phyloP scores from a whole-genome alignment of 257 asterid species.

The Plantago ovata region DNA sequence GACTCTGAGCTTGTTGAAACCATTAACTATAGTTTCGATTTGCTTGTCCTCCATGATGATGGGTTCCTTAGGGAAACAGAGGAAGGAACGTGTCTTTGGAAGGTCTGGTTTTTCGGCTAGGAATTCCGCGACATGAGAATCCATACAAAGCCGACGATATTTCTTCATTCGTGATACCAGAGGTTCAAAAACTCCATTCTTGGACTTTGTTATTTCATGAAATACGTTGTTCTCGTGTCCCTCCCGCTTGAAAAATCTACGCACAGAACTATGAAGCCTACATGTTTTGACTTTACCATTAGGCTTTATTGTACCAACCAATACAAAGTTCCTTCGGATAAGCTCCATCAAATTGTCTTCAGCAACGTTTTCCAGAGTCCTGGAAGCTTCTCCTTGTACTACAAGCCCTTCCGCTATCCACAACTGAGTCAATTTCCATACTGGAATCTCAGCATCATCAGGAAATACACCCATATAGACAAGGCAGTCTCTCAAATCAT shows the following conservation, averaged over 20 bases:
- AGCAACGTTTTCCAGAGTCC: no score
- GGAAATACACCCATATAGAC: conserved; percentile 31
- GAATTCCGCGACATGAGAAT: conserved; percentile 22
- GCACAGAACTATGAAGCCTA: conserved; percentile 25
- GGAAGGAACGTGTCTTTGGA: conserved; percentile 28
- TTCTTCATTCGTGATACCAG: conserved; percentile 6
- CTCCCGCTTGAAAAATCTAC: conserved; percentile 27
- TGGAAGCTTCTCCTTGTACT: no score
- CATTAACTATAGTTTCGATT: conserved; percentile 13
- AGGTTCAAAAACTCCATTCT: conserved; percentile 6
- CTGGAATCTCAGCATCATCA: conserved; percentile 12
- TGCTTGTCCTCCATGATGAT: conserved; percentile 6
- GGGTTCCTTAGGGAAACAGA: conserved; percentile 21
- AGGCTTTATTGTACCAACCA: conserved; percentile 22
- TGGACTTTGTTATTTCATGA: conserved; percentile 23
- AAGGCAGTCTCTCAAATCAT: conserved; percentile 26
- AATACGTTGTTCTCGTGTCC: conserved; percentile 9
- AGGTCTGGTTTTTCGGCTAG: conserved; percentile 13
- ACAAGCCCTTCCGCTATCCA: conserved; percentile 38
- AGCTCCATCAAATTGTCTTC: conserved; percentile 19
- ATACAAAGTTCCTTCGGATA: conserved; percentile 25
- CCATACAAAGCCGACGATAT: conserved; percentile 25
- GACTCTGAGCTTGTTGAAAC: conserved; percentile 18
- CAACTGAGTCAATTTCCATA: conserved; percentile 20
- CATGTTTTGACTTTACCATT: conserved; percentile 27